Evolutionary conservation across 108 stramenopile species (phyloP).

Genomic region (Epipyxis sp.): DNA sequence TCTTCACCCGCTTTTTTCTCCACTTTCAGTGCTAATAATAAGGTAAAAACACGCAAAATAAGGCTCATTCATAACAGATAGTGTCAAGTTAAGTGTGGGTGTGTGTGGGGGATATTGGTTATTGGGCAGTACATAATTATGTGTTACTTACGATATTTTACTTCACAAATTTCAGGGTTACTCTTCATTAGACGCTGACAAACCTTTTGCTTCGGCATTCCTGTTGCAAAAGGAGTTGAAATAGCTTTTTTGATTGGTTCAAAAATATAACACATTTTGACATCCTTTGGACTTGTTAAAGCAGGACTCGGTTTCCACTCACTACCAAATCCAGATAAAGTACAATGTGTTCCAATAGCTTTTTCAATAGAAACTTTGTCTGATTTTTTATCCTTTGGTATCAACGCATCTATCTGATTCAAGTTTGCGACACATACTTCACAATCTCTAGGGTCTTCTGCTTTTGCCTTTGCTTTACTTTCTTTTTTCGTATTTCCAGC

Average conservation of each 20-base stretch:
- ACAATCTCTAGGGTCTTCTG: conserved; percentile 13
- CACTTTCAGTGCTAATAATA: conserved; percentile 54
- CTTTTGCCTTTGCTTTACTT: neutral
- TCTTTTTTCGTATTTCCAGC: too few species aligned
- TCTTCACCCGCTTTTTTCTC: conserved; percentile 52
- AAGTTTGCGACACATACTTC: conserved; percentile 56
- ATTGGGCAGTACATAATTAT: neutral
- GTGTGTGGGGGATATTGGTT: neutral
- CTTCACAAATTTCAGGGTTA: conserved; percentile 72
- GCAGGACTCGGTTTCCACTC: conserved; percentile 41
- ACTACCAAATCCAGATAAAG: conserved; percentile 23
- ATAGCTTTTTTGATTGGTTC: conserved; percentile 89
- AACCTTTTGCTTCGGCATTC: conserved; percentile 87
- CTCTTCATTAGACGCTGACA: conserved; percentile 91
- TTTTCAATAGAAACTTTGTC: conserved; percentile 53
- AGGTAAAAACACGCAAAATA: neutral
- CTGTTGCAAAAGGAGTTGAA: conserved; percentile 78
- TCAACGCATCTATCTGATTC: conserved; percentile 40
- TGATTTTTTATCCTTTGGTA: conserved; percentile 42
- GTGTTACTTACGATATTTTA: conserved; percentile 55
- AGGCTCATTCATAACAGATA: neutral
- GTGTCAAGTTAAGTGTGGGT: neutral
- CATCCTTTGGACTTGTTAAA: conserved; percentile 60
- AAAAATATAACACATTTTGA: conserved; percentile 97
- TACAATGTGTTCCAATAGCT: conserved; percentile 49